These are phyloP conservation scores for Rhodofomes roseus DNA, from an alignment of 1,284 basidiomycete genomes.

Conservation along the genomic window DNA sequence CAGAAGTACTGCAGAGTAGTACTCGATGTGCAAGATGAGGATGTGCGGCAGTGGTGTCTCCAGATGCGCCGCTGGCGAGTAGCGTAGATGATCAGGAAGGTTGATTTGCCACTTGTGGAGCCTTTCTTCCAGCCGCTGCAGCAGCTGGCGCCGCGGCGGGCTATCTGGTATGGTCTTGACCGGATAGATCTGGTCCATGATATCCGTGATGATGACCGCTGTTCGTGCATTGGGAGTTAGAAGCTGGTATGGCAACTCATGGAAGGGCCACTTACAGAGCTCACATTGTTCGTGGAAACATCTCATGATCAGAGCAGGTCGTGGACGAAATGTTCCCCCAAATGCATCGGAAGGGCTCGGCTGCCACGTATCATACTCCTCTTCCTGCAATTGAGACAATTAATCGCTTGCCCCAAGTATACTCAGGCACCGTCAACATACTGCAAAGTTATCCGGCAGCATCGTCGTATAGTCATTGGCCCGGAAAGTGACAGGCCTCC, in stretches of 20 bases:
- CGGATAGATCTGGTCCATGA: slow-evolving; percentile 73
- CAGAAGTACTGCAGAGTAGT: slow-evolving; percentile 74
- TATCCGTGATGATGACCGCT: slow-evolving; percentile 62
- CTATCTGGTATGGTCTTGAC: slow-evolving; percentile 47
- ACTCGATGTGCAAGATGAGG: slow-evolving; percentile 71
- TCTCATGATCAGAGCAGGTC: slow-evolving; percentile 46
- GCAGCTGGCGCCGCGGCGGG: slow-evolving; percentile 41
- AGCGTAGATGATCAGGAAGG: slow-evolving; percentile 64
- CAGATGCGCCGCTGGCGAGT: slow-evolving; percentile 50
- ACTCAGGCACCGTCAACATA: not conserved
- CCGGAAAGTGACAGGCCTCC: slow-evolving; percentile 21
- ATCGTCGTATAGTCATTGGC: slow-evolving; percentile 21
- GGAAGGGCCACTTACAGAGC: slow-evolving; percentile 46
- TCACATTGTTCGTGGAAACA: slow-evolving; percentile 59
- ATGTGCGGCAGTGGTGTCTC: slow-evolving; percentile 59
- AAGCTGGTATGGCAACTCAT: not conserved
- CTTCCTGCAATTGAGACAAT: slow-evolving; percentile 44
- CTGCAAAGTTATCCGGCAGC: slow-evolving; percentile 10
- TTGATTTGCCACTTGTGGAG: slow-evolving; percentile 77
- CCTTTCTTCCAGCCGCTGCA: slow-evolving; percentile 59
- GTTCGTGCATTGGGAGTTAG: slow-evolving; percentile 1
- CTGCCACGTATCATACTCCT: slow-evolving; percentile 57
- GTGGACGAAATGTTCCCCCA: slow-evolving; percentile 39
- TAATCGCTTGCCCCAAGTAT: not conserved
- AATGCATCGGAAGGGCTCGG: slow-evolving; percentile 40